Base-by-base conservation (phyloP, 306 rosid species). In the Lathyrus oleraceus region DNA sequence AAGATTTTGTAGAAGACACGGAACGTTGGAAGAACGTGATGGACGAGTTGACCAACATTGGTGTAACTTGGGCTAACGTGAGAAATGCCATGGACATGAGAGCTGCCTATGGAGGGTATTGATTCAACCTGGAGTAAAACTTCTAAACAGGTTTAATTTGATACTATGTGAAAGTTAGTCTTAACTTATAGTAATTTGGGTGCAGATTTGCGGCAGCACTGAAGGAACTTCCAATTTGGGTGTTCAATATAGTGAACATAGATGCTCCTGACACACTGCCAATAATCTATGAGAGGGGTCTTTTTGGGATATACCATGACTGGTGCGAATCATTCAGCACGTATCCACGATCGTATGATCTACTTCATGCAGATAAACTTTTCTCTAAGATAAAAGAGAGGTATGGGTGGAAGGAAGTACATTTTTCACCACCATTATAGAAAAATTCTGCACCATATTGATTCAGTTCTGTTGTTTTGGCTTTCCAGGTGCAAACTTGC, bases 311-410 rank as follows among this genome's bases (percentile, higher is more conserved):
- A 65, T 94, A 91, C 78, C 97, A 95, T 67, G 97, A 95, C 8
- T 91, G 97, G 99, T 91, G 99, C 53, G 91, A 95, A 83, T 91
- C 97, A 65, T 91, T 91, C 70, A 91, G 95, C 86, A 88, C 97
- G 0, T 95, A 91, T 69, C 97, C 99, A 38, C 79, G 97, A 84
- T 69, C 83, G 63, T 95, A 87, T 76, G 99, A 95, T 79, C 79
- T 89, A 6, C 78, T 94, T 51, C 97, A 94, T 54, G 99, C 99
- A 38, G 96, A 95, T 83, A 86, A 74, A 70, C 97, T 95, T 36
- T 89, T 91, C 85, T 89, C 99, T 51, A 84, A 71, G 74, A 81
- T 89, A 48, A 86, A 83, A 79, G 85, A 83, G 74, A 94, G 97
- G 96, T 86, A 79, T 10, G 62, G 45, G 52, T 54, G 32, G 61